Base-by-base conservation (phyloP, 2,329 filamentous ascomycete species). In the Sarocladium oryzae region DNA sequence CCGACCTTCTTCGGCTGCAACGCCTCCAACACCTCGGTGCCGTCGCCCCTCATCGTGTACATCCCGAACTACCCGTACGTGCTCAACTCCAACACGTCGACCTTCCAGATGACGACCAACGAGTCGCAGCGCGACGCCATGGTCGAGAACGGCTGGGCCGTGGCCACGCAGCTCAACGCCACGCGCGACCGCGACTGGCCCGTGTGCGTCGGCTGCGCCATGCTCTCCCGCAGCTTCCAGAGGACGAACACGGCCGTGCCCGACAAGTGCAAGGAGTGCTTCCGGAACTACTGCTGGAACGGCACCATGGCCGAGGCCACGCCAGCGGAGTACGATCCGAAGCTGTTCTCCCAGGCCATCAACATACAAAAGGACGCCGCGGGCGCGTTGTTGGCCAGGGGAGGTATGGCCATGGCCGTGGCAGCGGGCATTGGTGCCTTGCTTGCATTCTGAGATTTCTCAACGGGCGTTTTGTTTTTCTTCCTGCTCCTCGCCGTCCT, bases 271-370 rank as follows among this genome's bases (percentile, higher is more conserved):
- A 74, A 70, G 38, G 61, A 76, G 48, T 99, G 93, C 71, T 97
- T 96, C 67, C 58, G 73, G 11, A 68, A 73, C 18, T 96, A 96
- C 72, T 99, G 93, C 78, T 99, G 93, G 93, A 81, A 96, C 65
- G 93, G 93, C n/a, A 88, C 80, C 15, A 52, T 69, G 32, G 63
- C 66, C 24, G 63, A 65, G 49, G 52, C 56, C 10, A 57, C 60
- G 1, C 62, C 66, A 1, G 76, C 57, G 54, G 58, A 54, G 7
- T 69, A 69, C 40, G 50, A 57, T 21, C 67, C 67, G 9, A 16
- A 49, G 2, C 56, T 63, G 5, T 59, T 60, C 32, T 56, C 61
- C 51, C 57, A 59, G 33, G 52, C 55, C 11, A 60, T 68, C 32
- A 52, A 61, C 23, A 40, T 60, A 8, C 53, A 63, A 26, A n/a